A percentile compares a stretch with the other conserved stretches of the same genome.
Conservation (phyloP, 2,329 filamentous ascomycete genomes). For the Ceratocystis huliohia region DNA sequence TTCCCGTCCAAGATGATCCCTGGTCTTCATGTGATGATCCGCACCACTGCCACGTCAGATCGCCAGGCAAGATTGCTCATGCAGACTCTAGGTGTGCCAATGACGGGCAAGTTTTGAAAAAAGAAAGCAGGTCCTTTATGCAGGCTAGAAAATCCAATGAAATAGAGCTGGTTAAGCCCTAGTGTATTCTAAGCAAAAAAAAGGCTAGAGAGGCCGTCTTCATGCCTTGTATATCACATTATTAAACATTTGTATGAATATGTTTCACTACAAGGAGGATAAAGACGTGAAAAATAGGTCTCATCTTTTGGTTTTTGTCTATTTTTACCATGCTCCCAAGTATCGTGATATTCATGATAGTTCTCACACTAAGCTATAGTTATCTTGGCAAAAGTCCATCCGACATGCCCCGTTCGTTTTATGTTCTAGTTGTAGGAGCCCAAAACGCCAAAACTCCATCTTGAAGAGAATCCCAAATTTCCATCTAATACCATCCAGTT, state of each 20-base stretch:
- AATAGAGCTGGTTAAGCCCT: background rate
- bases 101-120: conserved; percentile 21
- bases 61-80: conserved; percentile 65
- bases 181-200: background rate
- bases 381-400: conserved; percentile 75
- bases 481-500: background rate
- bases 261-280: background rate
- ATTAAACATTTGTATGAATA: conserved; percentile 11
- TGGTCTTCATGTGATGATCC: conserved; percentile 68
- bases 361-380: conserved; percentile 41
- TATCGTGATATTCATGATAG: background rate
- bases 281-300: background rate
- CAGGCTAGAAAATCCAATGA: background rate
- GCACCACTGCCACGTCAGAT: conserved; percentile 75
- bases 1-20: conserved; percentile 62
- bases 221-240: conserved; percentile 20
- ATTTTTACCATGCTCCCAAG: background rate
- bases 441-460: conserved; percentile 19
- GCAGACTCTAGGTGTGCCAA: conserved; percentile 51
- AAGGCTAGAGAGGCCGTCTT: background rate
- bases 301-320: conserved; percentile 6
- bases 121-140: background rate
- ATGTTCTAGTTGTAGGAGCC: conserved; percentile 2
- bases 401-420: background rate
- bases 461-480: conserved; percentile 8